Base-by-base conservation (phyloP, 805 yeast species). In the Candida taoyuanica region DNA sequence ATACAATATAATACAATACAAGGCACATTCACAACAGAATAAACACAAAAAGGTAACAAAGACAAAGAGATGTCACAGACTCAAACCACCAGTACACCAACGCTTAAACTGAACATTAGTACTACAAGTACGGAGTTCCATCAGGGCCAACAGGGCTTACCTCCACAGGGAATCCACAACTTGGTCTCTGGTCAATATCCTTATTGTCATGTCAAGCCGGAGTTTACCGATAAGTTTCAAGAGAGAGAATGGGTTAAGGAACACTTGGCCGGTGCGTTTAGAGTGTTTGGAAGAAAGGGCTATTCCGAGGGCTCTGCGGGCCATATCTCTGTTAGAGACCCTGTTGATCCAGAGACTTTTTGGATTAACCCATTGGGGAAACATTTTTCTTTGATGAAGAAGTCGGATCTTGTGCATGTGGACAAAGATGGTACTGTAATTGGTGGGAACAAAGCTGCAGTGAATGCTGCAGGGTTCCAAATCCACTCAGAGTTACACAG, bases 321-420 rank as follows among this genome's bases (percentile, higher is more conserved):
- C 17, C 96, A 86, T 57, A 85, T 86, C 41, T 81, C 93, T 7
- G 72, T 86, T 11, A 72, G 93, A 49, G 96, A 86, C 54, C 95
- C 96, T 3, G 77, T 83, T 31, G 77, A 81, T 46, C 82, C 82
- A n/a, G 58, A 68, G 32, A 83, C 91, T 3, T 86, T 86, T 59
- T 86, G 95, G 95, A 84, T 86, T 58, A 86, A 86, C 62, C 95
- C 96, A 5, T 65, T 86, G 46, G 91, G 83, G n/a, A 72, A 70
- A 48, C 95, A 86, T 60, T 86, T 83, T 58, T 69, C 74, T 16
- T 55, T 73, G 31, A 62, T 80, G 55, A 73, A 66, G 48, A 83
- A 78, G 20, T 64, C 74, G 15, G 85, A 79, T 49, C 67, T 80
- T 71, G 82, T 80, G 6, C 76, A 74, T 16, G 74, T 73, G 17